Conservation (phyloP, 441 rosid genomes). For the Omphalea diandra region DNA sequence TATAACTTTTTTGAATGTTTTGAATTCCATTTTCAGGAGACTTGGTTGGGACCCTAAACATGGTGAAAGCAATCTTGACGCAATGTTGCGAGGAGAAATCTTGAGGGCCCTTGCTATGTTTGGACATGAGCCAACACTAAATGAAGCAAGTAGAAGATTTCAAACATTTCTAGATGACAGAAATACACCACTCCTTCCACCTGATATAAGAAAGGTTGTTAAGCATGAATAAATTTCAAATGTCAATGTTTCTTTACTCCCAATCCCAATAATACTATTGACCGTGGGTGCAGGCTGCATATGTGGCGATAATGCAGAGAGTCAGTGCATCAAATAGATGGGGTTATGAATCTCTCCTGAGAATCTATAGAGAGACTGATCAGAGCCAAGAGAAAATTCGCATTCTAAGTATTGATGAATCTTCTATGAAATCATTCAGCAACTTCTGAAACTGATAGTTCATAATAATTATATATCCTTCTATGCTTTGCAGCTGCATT, state of each 20-base stretch:
- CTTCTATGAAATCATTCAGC: conserved; percentile 1
- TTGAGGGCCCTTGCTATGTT: conserved; percentile 69
- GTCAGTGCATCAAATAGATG: conserved; percentile 60
- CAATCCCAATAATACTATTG: conserved; percentile 20
- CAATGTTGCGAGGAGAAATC: conserved; percentile 93
- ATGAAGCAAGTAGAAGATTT: conserved; percentile 73
- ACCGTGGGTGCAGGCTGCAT: conserved; percentile 68
- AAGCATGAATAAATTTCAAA: conserved; percentile 1
- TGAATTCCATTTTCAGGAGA: conserved; percentile 44
- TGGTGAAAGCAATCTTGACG: conserved; percentile 93
- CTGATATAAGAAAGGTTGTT: conserved; percentile 82
- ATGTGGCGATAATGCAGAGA: conserved; percentile 82
- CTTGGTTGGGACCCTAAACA: conserved; percentile 88
- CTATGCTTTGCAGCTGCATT: conserved; percentile 56
- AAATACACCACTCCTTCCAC: conserved; percentile 77
- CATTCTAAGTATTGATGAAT: conserved; percentile 54
- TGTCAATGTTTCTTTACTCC: conserved; percentile 1
- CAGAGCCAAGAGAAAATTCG: conserved; percentile 94
- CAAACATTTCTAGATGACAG: conserved; percentile 74
- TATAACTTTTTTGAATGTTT: background rate
- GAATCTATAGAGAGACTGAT: conserved; percentile 86
- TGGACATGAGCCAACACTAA: conserved; percentile 68
- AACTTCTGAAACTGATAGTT: conserved; percentile 8
- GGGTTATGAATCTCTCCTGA: conserved; percentile 74
- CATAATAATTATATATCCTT: conserved; percentile 14